Conservation (phyloP, 768 basidiomycete species). For the Mycena floridula region DNA sequence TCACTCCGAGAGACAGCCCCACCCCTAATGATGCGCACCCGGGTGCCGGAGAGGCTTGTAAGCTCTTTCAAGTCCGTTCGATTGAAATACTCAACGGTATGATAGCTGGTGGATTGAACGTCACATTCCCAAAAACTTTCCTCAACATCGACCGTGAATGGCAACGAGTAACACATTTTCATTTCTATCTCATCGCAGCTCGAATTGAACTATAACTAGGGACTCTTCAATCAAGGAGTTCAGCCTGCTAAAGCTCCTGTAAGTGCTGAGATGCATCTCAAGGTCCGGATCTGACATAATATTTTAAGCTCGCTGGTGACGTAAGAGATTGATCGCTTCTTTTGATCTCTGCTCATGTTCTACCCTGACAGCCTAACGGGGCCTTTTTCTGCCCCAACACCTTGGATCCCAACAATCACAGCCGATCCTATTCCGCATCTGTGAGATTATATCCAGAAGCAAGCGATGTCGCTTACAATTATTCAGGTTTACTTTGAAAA, state of each 20-base stretch:
- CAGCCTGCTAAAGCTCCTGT: not conserved
- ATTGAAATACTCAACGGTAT: not conserved
- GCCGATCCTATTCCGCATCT: constrained; percentile 22
- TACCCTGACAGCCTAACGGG: constrained; percentile 15
- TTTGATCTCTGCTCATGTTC: not conserved
- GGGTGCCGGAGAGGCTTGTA: not conserved
- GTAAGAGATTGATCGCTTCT: not conserved
- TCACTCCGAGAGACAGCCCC: not conserved
- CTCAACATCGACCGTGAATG: too few species aligned
- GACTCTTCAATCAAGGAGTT: not conserved
- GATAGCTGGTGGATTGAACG: not conserved
- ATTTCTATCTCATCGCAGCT: too few species aligned
- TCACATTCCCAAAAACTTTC: too few species aligned
- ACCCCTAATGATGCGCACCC: not conserved
- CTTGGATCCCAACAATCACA: constrained; percentile 19
- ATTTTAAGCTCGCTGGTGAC: not conserved
- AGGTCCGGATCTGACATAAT: not conserved
- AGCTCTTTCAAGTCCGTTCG: not conserved
- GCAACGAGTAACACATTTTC: too few species aligned
- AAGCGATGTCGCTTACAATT: constrained; percentile 8
- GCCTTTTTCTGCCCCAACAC: constrained; percentile 14
- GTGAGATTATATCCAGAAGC: constrained; percentile 14
- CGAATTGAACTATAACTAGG: too few species aligned
- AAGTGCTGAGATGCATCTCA: not conserved
- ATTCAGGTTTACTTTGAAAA: constrained; percentile 17